Evolutionary conservation across 208 protist species (phyloP), one percentile per base, ranked within the genome.

Genomic region (Trypanosoma platydactyli): DNA sequence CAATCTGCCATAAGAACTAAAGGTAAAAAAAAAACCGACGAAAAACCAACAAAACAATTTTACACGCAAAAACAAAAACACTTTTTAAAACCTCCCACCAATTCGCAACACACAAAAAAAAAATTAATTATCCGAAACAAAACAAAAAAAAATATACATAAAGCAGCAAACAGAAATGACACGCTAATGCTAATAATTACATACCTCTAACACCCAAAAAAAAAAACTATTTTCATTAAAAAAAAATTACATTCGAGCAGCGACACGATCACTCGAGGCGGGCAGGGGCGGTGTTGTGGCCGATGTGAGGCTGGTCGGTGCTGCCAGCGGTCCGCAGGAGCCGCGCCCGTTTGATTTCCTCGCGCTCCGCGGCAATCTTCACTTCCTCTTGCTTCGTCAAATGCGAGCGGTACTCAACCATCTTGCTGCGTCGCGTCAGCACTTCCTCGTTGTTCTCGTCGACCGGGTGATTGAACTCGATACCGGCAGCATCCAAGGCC

Each of bases 391-490:
- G 80, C 71, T 89, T 92, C 46, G 86, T 64, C 40, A 92, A 67
- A 71, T 89, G 81, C 11, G 86, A 79, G 56, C 77, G 71, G 83
- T 93, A 93, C 76, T 90, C 83, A 52, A 93, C 82, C 68, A 93
- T 93, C 79, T 93, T 90, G 74, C 79, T 88, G 71, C 87, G 83
- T 38, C 87, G 80, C 45, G 79, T 81, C 44, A 91, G 75, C 51
- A 85, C 74, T 44, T 74, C 79, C 56, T 91, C 85, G 59, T 91
- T 76, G 67, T 79, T 77, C 75, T 81, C 68, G 64, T 84, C 82
- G 51, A 84, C 76, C 38, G 80, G 80, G 76, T 87, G 81, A 64
- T 76, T 73, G 73, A 91, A 88, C 73, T 87, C 73, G 71, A 85
- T 80, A 33, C 80, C 84, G 27, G 77, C 84, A 40, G 77, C 81